These are phyloP conservation scores for Pseudoscleropodium purum DNA, from an alignment of 225 moss, liverwort and hornwort species.

Conservation along the genomic window DNA sequence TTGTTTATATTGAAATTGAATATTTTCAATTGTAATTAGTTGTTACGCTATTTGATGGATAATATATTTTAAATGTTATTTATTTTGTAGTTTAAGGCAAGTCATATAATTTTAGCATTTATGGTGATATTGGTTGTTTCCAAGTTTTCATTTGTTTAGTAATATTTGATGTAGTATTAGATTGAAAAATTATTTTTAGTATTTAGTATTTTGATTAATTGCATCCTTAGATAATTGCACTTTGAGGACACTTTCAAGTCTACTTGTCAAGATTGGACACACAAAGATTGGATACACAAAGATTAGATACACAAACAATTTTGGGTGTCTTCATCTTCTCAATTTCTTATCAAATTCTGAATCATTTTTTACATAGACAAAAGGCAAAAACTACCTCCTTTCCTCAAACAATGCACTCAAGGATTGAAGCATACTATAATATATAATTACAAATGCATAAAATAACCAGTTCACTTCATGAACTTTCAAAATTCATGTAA, in stretches of 20 bases:
- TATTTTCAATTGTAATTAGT: background rate
- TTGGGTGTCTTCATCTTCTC: too few species aligned
- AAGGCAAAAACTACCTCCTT: too few species aligned
- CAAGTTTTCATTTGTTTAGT: background rate
- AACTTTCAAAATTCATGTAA: background rate
- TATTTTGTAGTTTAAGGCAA: background rate
- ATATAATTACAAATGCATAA: background rate
- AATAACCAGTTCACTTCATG: background rate
- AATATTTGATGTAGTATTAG: background rate
- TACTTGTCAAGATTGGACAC: background rate
- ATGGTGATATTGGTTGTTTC: background rate
- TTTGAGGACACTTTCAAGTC: rapidly evolving
- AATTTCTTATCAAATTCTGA: background rate
- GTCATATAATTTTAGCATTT: background rate
- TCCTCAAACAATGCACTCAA: background rate
- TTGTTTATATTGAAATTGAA: background rate
- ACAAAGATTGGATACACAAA: too few species aligned
- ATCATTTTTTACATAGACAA: background rate
- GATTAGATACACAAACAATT: background rate
- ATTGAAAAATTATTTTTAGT: background rate
- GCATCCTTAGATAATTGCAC: background rate
- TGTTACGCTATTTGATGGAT: background rate
- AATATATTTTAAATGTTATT: background rate
- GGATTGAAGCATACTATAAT: too few species aligned
- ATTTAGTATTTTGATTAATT: background rate